Evolutionary conservation across 2,329 filamentous ascomycete species (phyloP), one percentile per base, ranked within the genome.

Genomic region (Colletotrichum spinosum): DNA sequence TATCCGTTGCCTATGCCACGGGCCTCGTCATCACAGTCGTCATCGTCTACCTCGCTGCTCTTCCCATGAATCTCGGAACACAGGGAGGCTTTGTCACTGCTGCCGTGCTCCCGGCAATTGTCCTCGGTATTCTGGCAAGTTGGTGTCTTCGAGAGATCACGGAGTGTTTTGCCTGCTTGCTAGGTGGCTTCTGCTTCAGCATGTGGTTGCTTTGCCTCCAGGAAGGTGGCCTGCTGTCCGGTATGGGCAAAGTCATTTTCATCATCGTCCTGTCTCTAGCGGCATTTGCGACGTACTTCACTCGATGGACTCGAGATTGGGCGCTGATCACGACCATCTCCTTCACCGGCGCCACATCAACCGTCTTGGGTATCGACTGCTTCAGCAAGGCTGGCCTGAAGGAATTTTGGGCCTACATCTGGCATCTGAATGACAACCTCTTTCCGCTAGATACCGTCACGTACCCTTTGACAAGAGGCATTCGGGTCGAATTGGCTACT

Each of bases 341-440:
- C 0, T 97, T 97, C 73, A 85, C 88, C 5, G 95, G 95, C 8
- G 90, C 93, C 4, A 97, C 93, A 0, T 88, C 88, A 3, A 83
- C 91, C 1, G 86, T 97, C 12, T 78, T 98, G 2, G 95, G 95
- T 2, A 92, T 98, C 63, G 95, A 98, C 75, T 97, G 93, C 77
- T 97, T 95, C 72, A 95, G 90, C 72, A 84, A 89, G 68, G 93
- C 94, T n/a, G 95, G 95, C 0, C 81, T 97, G 71, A 97, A 97
- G 76, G 95, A 98, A 76, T 97, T 97, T 70, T 98, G 95, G 95
- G 86, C 93, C 6, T 98, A 97, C 75, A 84, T 97, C 42, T 98
- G 95, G 95, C 81, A 81, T 50, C 78, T 98, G 44, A 97, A 97
- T 75, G 82, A 88, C 46, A 84, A 91, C 55, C 81, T 94, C 1